Percentiles rank a stretch among this genome's conserved stretches.
Conservation (phyloP, 306 rosid species). For the Begonia masoniana region DNA sequence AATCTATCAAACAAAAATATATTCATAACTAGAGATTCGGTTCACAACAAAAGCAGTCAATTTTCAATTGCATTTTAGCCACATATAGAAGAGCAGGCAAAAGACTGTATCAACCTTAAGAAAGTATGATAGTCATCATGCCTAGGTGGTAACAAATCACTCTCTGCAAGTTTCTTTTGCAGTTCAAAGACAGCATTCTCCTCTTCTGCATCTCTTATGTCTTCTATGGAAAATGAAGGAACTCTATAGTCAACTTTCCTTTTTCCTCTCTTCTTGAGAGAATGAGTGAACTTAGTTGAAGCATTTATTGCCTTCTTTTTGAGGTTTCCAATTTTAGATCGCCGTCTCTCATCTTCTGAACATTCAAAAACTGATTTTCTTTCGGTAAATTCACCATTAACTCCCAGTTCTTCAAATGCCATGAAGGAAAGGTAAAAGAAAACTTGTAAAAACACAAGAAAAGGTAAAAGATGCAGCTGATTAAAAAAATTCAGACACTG, state of each 20-base stretch:
- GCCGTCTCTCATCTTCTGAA: conserved; percentile 80
- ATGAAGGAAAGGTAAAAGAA: no score
- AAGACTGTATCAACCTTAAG: conserved; percentile 44
- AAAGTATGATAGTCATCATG: conserved; percentile 87
- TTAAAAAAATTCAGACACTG: no score
- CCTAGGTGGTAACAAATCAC: conserved; percentile 59
- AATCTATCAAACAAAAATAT: conserved; percentile 36
- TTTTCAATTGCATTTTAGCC: no score
- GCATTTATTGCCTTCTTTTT: conserved; percentile 59
- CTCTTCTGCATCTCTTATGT: conserved; percentile 86
- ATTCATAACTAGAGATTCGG: not conserved
- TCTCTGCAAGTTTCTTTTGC: conserved; percentile 39
- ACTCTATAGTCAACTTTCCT: conserved; percentile 62
- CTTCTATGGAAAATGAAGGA: conserved; percentile 53
- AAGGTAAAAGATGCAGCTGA: no score
- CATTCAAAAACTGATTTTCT: conserved; percentile 16
- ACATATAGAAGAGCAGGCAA: not conserved
- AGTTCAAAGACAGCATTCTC: conserved; percentile 64
- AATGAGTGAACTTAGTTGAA: conserved; percentile 39
- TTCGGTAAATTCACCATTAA: no score
- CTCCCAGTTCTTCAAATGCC: no score
- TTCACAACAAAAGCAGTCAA: no score
- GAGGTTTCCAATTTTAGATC: conserved; percentile 55
- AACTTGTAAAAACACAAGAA: no score
- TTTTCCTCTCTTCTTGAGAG: conserved; percentile 54